These are phyloP conservation scores for Garcia nutans DNA, from an alignment of 345 rosid genomes.

Conservation along the genomic window DNA sequence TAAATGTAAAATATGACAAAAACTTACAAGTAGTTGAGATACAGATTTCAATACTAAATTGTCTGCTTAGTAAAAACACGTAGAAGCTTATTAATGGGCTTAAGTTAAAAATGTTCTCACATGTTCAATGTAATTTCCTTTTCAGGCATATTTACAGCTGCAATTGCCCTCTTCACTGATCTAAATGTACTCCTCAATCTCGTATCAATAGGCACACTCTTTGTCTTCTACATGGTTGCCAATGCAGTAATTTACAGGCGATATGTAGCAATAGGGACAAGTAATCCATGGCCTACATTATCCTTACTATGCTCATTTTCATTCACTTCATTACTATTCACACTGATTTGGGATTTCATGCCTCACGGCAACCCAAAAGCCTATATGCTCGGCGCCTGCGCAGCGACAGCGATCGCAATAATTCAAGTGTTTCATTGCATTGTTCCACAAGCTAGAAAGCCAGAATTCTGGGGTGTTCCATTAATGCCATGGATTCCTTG, in stretches of 20 bases:
- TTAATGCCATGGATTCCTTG: constrained; percentile 93
- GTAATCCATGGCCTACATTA: constrained; percentile 70
- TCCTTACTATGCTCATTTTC: constrained; percentile 67
- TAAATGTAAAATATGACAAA: no score
- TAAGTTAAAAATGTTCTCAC: no score
- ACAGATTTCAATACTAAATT: no score
- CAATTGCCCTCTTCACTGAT: constrained; percentile 75
- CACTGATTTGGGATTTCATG: constrained; percentile 64
- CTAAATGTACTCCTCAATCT: constrained; percentile 71
- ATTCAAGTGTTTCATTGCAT: constrained; percentile 45
- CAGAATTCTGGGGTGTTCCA: constrained; percentile 89
- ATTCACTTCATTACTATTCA: constrained; percentile 54
- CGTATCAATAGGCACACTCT: constrained; percentile 86
- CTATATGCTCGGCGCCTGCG: constrained; percentile 48
- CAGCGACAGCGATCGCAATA: constrained; percentile 42
- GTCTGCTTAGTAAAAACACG: no score
- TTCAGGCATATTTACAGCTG: constrained; percentile 84
- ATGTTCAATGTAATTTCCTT: background rate
- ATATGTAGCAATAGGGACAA: constrained; percentile 61
- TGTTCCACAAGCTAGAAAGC: constrained; percentile 67
- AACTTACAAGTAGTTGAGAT: no score
- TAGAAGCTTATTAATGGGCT: no score
- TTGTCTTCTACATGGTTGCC: constrained; percentile 94
- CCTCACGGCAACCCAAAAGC: constrained; percentile 53
- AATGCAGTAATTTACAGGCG: constrained; percentile 82